phyloP scores from a whole-genome alignment of 345 rosid species.

The Limnanthes douglasii region DNA sequence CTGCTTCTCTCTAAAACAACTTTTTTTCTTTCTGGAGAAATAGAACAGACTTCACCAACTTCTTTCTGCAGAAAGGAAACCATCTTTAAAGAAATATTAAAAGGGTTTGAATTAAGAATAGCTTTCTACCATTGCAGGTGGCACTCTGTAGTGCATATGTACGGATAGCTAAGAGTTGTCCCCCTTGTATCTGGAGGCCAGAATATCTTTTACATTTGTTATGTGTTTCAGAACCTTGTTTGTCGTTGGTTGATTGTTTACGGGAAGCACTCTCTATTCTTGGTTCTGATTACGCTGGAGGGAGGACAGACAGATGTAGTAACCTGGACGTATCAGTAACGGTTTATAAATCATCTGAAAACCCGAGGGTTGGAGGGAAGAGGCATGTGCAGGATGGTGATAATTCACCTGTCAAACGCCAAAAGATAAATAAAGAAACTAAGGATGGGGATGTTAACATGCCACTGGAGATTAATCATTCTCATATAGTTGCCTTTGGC shows the following conservation, averaged over 20 bases:
- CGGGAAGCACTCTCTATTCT: conserved; percentile 41
- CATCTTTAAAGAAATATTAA: too few species aligned
- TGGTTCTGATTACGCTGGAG: conserved; percentile 35
- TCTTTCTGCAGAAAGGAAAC: too few species aligned
- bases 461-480: conserved; percentile 15
- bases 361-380: conserved; percentile 40
- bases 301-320: conserved; percentile 14
- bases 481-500: conserved; percentile 19
- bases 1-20: too few species aligned
- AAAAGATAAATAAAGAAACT: conserved; percentile 33
- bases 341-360: conserved; percentile 19
- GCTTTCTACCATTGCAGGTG: conserved; percentile 31
- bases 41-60: too few species aligned
- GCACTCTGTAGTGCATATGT: conserved; percentile 59
- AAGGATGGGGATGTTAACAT: conserved; percentile 16
- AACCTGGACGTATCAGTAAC: conserved; percentile 12
- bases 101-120: too few species aligned
- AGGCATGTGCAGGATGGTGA: conserved; percentile 30
- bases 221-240: conserved; percentile 53
- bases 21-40: too few species aligned
- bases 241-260: conserved; percentile 56
- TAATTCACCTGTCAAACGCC: conserved; percentile 38
- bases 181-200: conserved; percentile 73
- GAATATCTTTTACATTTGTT: conserved; percentile 44
- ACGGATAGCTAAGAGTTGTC: conserved; percentile 63